Evolutionary conservation across 1,284 basidiomycete genomes (phyloP).

Genomic region (Cryptococcus sp.): DNA sequence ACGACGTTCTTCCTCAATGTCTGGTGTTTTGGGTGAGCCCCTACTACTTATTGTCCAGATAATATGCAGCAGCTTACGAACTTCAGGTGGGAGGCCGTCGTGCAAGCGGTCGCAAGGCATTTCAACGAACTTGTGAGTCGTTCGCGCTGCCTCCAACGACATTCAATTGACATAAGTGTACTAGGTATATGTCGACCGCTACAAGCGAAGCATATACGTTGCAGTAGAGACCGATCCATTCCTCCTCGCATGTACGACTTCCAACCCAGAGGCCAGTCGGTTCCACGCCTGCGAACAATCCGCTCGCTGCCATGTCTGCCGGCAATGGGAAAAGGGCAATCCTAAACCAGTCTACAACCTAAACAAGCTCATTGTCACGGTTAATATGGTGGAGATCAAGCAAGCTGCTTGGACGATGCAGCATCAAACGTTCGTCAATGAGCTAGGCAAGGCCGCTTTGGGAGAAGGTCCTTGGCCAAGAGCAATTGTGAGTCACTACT

Average conservation of each 20-base stretch:
- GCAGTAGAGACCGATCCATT: constrained; percentile 62
- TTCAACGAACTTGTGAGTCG: constrained; percentile 64
- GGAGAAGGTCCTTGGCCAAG: constrained; percentile 41
- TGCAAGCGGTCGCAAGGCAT: constrained; percentile 68
- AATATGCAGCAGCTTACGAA: background rate
- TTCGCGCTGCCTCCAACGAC: background rate
- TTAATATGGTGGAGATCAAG: constrained; percentile 57
- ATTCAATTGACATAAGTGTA: background rate
- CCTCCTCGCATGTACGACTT: constrained; percentile 66
- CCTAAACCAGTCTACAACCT: constrained; percentile 20
- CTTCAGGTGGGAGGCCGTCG: constrained; percentile 70
- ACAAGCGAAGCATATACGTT: constrained; percentile 72
- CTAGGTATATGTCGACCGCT: constrained; percentile 85
- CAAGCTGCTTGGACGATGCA: constrained; percentile 54
- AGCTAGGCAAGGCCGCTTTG: constrained; percentile 27
- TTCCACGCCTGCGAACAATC: constrained; percentile 91
- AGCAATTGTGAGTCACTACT: constrained; percentile 37
- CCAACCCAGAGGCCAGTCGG: constrained; percentile 63
- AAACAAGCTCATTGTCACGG: constrained; percentile 34
- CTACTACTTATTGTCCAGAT: background rate
- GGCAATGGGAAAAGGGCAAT: constrained; percentile 20
- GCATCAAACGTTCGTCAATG: constrained; percentile 21
- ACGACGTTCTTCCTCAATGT: constrained; percentile 83
- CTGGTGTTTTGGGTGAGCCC: constrained; percentile 82
- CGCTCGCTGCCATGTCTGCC: constrained; percentile 62